A percentile compares a stretch with the other conserved stretches of the same genome.
These are phyloP conservation scores for Zalerion maritima DNA, from an alignment of 495 filamentous ascomycete genomes.

Conservation along the genomic window DNA sequence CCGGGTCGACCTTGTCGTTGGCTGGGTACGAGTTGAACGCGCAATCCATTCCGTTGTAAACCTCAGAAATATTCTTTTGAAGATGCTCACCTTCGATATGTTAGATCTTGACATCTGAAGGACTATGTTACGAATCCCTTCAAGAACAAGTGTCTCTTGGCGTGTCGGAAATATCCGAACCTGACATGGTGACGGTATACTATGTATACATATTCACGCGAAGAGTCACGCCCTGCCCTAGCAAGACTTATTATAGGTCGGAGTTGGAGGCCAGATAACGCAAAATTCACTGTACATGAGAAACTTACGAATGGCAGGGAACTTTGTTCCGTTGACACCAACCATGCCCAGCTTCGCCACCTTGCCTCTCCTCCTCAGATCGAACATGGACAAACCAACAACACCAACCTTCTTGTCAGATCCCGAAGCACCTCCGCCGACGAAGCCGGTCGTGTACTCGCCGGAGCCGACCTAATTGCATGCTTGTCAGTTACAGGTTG, in stretches of 20 bases:
- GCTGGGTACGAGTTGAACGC: conserved; percentile 71
- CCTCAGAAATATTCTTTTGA: conserved; percentile 71
- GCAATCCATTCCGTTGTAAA: conserved; percentile 76
- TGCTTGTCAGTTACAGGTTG: conserved; percentile 13
- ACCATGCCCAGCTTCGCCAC: conserved; percentile 81
- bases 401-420: conserved; percentile 92
- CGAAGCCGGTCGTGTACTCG: conserved; percentile 90
- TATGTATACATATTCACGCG: no score
- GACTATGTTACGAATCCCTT: no score
- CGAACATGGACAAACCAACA: conserved; percentile 79
- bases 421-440: conserved; percentile 57
- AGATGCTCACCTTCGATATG: conserved; percentile 57
- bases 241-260: no score
- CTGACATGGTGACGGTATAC: no score
- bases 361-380: conserved; percentile 75
- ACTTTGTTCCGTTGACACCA: conserved; percentile 75
- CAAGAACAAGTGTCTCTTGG: no score
- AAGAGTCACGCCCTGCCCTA: no score
- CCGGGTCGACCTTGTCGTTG: conserved; percentile 53
- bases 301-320: conserved; percentile 69
- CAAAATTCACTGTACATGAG: neutral
- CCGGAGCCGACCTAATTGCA: conserved; percentile 60
- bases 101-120: conserved; percentile 1
- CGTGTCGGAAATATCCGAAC: no score
- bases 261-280: no score